A percentile compares a stretch with the other conserved stretches of the same genome.
Evolutionary conservation across 1,284 basidiomycete genomes (phyloP).

Genomic region (Leccinum insolens): DNA sequence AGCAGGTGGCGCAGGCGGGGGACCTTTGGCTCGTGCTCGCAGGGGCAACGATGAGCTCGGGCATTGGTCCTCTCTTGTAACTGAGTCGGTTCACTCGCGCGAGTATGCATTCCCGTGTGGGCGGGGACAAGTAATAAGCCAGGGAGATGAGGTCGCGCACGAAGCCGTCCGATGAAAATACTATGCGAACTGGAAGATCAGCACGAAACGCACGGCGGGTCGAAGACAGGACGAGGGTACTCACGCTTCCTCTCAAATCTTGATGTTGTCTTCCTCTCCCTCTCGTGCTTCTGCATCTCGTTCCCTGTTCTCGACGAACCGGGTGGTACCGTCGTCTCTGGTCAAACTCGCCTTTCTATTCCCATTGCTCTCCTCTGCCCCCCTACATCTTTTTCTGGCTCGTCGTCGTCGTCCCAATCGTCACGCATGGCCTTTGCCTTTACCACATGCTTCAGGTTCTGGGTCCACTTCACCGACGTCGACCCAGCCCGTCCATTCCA

Average conservation of each 20-base stretch:
- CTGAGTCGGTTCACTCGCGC: slow-evolving; percentile 24
- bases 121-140: not conserved
- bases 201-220: slow-evolving; percentile 2
- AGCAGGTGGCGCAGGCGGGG: slow-evolving; percentile 24
- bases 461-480: slow-evolving; percentile 5
- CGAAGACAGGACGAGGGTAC: no score
- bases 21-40: slow-evolving; percentile 30
- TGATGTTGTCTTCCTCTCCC: no score
- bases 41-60: slow-evolving; percentile 42
- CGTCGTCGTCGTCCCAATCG: slow-evolving; percentile 45
- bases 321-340: not conserved
- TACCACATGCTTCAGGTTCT: slow-evolving; percentile 1
- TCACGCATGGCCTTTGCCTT: slow-evolving; percentile 36
- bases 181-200: slow-evolving; percentile 5
- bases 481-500: not conserved
- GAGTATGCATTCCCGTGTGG: not conserved
- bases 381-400: not conserved
- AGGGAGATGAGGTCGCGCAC: no score
- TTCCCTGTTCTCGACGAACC: no score
- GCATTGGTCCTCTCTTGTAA: slow-evolving; percentile 48
- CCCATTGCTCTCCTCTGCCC: not conserved
- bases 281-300: no score
- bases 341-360: not conserved
- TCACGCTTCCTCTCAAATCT: no score
- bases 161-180: no score